Conservation (phyloP, 805 yeast genomes). For the Pichia scutulata region DNA sequence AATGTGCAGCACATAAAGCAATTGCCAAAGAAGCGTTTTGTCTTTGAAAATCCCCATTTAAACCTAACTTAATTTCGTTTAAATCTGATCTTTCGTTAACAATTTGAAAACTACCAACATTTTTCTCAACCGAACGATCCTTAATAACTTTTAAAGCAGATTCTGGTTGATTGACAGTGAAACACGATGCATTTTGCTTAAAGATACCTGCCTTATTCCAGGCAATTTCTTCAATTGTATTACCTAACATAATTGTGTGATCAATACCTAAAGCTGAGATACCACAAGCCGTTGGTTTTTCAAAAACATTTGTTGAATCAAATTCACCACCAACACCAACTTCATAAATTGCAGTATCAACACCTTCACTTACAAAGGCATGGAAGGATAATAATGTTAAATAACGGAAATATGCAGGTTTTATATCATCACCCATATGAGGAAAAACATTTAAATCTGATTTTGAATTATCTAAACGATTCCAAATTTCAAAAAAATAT, state of each 20-base stretch:
- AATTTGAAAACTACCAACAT: constrained; percentile 39
- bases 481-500: constrained; percentile 95
- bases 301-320: constrained; percentile 90
- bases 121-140: constrained; percentile 62
- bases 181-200: constrained; percentile 60
- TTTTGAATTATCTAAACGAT: constrained; percentile 44
- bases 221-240: constrained; percentile 81
- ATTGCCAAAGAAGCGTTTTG: constrained; percentile 86
- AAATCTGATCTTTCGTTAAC: constrained; percentile 40
- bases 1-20: constrained; percentile 55
- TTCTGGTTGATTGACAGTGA: constrained; percentile 49
- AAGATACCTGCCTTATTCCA: constrained; percentile 96
- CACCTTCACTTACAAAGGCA: constrained; percentile 77
- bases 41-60: constrained; percentile 78
- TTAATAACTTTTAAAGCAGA: constrained; percentile 48
- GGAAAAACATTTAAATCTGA: constrained; percentile 59
- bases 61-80: constrained; percentile 48
- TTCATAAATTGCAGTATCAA: constrained; percentile 91
- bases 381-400: constrained; percentile 87
- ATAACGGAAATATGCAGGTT: constrained; percentile 91
- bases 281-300: constrained; percentile 76
- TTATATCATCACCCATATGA: constrained; percentile 60
- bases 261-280: constrained; percentile 85
- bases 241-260: constrained; percentile 80
- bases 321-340: constrained; percentile 98